Percentiles rank a stretch among this genome's conserved stretches.
Conservation (phyloP, 495 filamentous ascomycete species). For the Podospora pseudopauciseta region DNA sequence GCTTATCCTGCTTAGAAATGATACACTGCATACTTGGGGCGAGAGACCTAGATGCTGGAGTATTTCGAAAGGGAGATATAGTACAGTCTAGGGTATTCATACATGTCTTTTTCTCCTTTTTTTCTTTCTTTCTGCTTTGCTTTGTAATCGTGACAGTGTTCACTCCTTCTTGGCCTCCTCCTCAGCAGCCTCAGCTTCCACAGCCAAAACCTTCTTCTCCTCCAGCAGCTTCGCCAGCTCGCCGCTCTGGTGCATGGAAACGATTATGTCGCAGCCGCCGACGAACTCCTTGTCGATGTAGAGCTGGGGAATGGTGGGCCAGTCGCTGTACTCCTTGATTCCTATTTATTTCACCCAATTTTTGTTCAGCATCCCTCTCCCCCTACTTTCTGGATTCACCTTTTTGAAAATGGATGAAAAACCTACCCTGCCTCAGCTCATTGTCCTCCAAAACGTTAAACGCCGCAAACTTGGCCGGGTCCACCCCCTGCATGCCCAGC, state of each 20-base stretch:
- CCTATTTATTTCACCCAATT: conserved; percentile 47
- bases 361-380: background rate
- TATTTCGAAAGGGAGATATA: background rate
- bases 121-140: background rate
- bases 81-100: conserved; percentile 11
- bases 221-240: conserved; percentile 87
- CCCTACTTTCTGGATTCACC: too few species aligned
- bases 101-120: conserved; percentile 7
- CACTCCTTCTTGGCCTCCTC: conserved; percentile 27
- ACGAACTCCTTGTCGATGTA: conserved; percentile 95
- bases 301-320: conserved; percentile 96
- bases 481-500: conserved; percentile 87
- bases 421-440: conserved; percentile 77
- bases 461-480: conserved; percentile 92
- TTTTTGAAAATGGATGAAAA: background rate
- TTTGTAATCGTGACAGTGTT: background rate
- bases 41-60: conserved; percentile 4
- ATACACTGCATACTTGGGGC: background rate
- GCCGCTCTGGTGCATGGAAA: conserved; percentile 96
- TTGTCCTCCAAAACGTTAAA: conserved; percentile 94
- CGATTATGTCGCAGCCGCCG: conserved; percentile 93
- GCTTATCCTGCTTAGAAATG: conserved; percentile 57
- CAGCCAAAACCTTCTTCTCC: conserved; percentile 72
- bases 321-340: conserved; percentile 97
- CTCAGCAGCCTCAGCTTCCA: conserved; percentile 15